Evolutionary conservation across 148 eudicot species (phyloP).

Genomic region (Pharnaceum exiguum): DNA sequence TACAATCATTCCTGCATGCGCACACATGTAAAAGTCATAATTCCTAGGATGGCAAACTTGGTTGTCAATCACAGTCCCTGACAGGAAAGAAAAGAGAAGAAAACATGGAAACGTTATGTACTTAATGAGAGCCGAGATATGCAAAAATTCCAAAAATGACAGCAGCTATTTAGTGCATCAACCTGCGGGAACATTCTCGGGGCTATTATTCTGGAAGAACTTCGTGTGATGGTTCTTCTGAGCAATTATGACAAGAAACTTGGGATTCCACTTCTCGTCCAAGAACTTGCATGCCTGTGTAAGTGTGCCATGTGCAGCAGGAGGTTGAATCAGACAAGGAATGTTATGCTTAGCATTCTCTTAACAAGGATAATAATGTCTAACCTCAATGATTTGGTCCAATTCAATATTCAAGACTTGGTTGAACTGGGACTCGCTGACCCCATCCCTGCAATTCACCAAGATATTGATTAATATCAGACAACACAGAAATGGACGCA

Average conservation of each 20-base stretch:
- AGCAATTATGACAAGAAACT: conserved; percentile 72
- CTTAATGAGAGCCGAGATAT: background rate
- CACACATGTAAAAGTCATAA: conserved; percentile 85
- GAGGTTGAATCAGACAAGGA: background rate
- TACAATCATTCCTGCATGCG: conserved; percentile 95
- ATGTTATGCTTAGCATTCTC: background rate
- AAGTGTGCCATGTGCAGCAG: background rate
- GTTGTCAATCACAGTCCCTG: conserved; percentile 89
- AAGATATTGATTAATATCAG: no score
- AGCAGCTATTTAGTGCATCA: background rate
- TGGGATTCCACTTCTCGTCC: conserved; percentile 82
- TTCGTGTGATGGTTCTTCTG: conserved; percentile 93
- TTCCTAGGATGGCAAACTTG: conserved; percentile 86
- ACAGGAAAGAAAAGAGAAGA: background rate
- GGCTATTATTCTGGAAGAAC: conserved; percentile 67
- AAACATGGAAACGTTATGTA: background rate
- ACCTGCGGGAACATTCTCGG: conserved; percentile 95
- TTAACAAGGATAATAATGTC: no score
- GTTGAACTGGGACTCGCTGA: conserved; percentile 82
- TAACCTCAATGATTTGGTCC: conserved; percentile 79
- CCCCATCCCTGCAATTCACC: conserved; percentile 91
- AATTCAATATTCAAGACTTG: conserved; percentile 88
- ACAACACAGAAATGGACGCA: background rate
- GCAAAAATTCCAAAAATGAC: no score
- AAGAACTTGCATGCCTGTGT: conserved; percentile 80